Evolutionary conservation across 805 yeast species (phyloP).

Genomic region (Wickerhamomyces bisporus): DNA sequence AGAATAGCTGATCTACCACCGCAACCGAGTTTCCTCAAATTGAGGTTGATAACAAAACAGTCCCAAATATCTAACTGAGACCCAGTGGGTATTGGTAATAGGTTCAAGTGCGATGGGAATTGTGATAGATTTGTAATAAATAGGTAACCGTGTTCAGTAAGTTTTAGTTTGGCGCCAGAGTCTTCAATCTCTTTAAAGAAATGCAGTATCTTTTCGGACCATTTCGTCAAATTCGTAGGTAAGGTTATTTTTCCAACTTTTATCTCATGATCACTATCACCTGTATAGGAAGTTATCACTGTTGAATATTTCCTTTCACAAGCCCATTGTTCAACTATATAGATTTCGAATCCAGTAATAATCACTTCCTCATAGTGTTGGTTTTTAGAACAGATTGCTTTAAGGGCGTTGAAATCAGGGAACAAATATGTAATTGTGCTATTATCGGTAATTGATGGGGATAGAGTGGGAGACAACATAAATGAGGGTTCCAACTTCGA

Average conservation of each 20-base stretch:
- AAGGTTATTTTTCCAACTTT: constrained; percentile 56
- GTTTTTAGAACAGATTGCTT: constrained; percentile 35
- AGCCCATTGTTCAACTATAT: constrained; percentile 94
- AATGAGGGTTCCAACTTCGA: background rate
- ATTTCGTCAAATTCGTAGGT: constrained; percentile 26
- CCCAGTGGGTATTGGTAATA: constrained; percentile 67
- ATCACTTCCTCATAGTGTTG: constrained; percentile 43
- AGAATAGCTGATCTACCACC: constrained; percentile 80
- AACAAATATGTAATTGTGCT: constrained; percentile 28
- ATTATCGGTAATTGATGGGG: background rate
- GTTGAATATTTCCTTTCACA: constrained; percentile 61
- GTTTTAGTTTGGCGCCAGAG: constrained; percentile 67
- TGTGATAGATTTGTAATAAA: constrained; percentile 82
- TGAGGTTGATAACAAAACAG: constrained; percentile 64
- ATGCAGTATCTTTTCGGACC: constrained; percentile 41
- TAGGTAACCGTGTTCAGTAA: constrained; percentile 52
- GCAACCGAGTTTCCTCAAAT: constrained; percentile 72
- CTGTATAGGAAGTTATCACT: constrained; percentile 79
- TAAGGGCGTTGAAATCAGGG: constrained; percentile 56
- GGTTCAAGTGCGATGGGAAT: constrained; percentile 66
- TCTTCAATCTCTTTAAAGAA: constrained; percentile 62
- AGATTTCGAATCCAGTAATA: constrained; percentile 77
- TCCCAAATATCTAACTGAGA: constrained; percentile 42
- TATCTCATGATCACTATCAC: constrained; percentile 63
- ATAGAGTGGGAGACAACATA: background rate